Evolutionary conservation across 306 rosid genomes (phyloP).

Genomic region (Quercus mongolica): DNA sequence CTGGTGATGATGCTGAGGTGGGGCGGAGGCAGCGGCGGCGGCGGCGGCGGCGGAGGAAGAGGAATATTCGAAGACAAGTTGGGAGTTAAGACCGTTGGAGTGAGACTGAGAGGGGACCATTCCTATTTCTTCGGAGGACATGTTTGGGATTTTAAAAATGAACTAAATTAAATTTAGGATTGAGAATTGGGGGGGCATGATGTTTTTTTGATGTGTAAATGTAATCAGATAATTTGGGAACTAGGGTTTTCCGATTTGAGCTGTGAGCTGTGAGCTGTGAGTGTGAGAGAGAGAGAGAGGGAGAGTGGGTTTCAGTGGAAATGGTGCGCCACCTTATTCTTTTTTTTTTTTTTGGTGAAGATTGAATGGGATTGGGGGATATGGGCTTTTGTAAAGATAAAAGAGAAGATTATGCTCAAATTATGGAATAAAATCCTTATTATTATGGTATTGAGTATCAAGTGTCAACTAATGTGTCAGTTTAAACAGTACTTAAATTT

Average conservation of each 20-base stretch:
- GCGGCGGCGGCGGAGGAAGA: background rate
- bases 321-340: too few relatives aligned
- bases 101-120: background rate
- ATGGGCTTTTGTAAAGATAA: too few relatives aligned
- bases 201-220: background rate
- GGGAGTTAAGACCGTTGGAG: constrained; percentile 49
- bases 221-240: background rate
- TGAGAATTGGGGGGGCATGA: background rate
- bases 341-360: too few relatives aligned
- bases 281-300: too few relatives aligned
- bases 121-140: constrained; percentile 74
- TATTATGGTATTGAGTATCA: too few relatives aligned
- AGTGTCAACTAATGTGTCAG: too few relatives aligned
- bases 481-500: too few relatives aligned
- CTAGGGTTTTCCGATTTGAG: background rate
- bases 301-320: too few relatives aligned
- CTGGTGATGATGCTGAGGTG: constrained; percentile 22
- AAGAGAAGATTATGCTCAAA: too few relatives aligned
- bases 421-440: too few relatives aligned
- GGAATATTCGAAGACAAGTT: constrained; percentile 58
- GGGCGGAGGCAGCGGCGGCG: constrained; percentile 14
- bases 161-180: background rate
- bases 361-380: too few relatives aligned
- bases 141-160: constrained; percentile 1
- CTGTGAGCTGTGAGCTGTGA: too few relatives aligned